Conservation (phyloP, 495 filamentous ascomycete species). For the Opeltia flavorubescens region DNA sequence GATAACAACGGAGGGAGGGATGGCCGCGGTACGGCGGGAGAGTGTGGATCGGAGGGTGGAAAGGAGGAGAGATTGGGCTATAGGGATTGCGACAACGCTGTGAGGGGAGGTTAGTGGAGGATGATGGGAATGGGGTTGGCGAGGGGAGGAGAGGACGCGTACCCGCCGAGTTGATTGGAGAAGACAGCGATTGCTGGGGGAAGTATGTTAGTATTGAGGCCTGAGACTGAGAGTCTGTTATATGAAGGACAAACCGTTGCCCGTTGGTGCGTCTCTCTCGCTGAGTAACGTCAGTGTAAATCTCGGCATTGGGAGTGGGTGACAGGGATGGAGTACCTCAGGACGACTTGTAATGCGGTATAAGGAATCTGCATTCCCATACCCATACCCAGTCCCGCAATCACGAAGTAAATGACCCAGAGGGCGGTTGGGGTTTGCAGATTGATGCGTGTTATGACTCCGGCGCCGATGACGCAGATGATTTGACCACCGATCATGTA, state of each 20-base stretch:
- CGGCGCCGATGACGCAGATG: conserved; percentile 37
- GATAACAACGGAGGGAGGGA: neutral
- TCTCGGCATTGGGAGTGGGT: neutral
- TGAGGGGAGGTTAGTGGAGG: neutral
- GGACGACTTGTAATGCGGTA: conserved; percentile 9
- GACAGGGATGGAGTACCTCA: neutral
- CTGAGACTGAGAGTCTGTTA: neutral
- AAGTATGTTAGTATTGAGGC: neutral
- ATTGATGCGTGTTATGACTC: conserved; percentile 38
- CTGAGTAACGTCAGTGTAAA: neutral
- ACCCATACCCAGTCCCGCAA: conserved; percentile 18
- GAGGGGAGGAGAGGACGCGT: neutral
- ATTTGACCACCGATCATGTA: conserved; percentile 42
- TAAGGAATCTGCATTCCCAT: conserved; percentile 8
- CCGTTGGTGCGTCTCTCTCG: conserved; percentile 2
- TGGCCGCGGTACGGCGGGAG: neutral
- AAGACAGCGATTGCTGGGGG: conserved; percentile 3
- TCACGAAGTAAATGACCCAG: conserved; percentile 47
- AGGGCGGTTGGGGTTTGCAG: conserved; percentile 25
- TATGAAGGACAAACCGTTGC: conserved; percentile 4
- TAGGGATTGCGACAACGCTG: neutral
- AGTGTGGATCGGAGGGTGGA: neutral
- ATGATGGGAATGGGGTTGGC: neutral
- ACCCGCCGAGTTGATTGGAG: conserved; percentile 7
- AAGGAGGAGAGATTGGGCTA: neutral